A percentile compares a stretch with the other conserved stretches of the same genome.
phyloP scores from a whole-genome alignment of 495 filamentous ascomycete genomes.

The Penicillium macrosclerotiorum region DNA sequence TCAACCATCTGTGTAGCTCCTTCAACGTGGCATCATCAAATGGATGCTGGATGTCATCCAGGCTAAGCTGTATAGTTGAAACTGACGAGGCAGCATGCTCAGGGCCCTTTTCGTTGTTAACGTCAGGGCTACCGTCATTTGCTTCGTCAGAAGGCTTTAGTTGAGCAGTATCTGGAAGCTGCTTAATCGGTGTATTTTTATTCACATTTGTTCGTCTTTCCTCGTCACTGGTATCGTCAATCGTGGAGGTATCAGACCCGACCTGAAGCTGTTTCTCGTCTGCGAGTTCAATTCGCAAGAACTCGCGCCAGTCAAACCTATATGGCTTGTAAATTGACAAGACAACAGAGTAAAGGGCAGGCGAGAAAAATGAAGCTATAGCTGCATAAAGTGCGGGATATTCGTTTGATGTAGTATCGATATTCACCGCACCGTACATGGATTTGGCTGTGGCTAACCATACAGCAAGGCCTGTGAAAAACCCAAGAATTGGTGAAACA shows the following conservation, averaged over 20 bases:
- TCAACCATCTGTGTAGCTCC: constrained; percentile 34
- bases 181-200: too few relatives aligned
- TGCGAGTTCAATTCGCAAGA: constrained; percentile 41
- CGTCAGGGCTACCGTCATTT: constrained; percentile 13
- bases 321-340: constrained; percentile 44
- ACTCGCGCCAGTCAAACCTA: constrained; percentile 49
- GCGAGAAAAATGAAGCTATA: constrained; percentile 35
- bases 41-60: constrained; percentile 35
- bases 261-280: constrained; percentile 23
- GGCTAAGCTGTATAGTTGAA: not conserved
- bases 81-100: not conserved
- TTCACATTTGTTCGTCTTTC: not conserved
- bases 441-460: constrained; percentile 35
- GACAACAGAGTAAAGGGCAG: constrained; percentile 38
- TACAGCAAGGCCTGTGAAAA: constrained; percentile 34
- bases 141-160: too few relatives aligned
- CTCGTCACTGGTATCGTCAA: constrained; percentile 12
- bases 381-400: constrained; percentile 35
- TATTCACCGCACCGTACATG: constrained; percentile 32
- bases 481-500: constrained; percentile 33
- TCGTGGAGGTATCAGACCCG: constrained; percentile 11
- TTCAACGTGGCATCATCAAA: constrained; percentile 31
- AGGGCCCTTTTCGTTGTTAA: not conserved
- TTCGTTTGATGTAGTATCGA: constrained; percentile 31
- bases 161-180: too few relatives aligned